A percentile compares a stretch with the other conserved stretches of the same genome.
phyloP scores from a whole-genome alignment of 139 green algal genomes.

The Chlamydomonas incerta region DNA sequence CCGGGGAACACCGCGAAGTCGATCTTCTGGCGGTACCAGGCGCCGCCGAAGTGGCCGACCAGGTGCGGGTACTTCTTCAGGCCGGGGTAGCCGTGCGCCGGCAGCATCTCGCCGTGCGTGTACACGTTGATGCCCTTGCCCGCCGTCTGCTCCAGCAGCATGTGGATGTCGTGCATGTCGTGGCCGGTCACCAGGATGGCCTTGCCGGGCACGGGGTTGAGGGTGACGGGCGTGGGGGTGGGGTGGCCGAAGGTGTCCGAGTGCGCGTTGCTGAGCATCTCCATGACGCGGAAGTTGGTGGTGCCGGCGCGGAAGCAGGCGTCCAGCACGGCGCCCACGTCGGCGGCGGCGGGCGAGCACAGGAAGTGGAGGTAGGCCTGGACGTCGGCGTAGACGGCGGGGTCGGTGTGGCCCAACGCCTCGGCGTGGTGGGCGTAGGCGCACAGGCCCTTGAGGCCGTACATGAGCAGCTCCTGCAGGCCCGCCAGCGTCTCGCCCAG shows the following conservation, averaged over 20 bases:
- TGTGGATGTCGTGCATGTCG: constrained; percentile 81
- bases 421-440: constrained; percentile 76
- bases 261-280: constrained; percentile 73
- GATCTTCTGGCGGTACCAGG: constrained; percentile 75
- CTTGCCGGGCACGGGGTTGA: constrained; percentile 73
- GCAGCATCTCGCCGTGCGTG: constrained; percentile 83
- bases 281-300: constrained; percentile 70
- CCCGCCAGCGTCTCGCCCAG: constrained; percentile 68
- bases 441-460: constrained; percentile 72
- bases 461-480: constrained; percentile 74
- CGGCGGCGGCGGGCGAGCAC: constrained; percentile 28
- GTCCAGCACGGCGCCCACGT: constrained; percentile 56
- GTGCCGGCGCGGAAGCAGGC: constrained; percentile 62
- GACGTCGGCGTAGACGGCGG: constrained; percentile 58
- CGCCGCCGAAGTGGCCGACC: constrained; percentile 72
- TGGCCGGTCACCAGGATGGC: constrained; percentile 81
- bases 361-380: constrained; percentile 54
- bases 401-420: constrained; percentile 53
- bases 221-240: constrained; percentile 66
- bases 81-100: constrained; percentile 78
- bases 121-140: constrained; percentile 83
- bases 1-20: constrained; percentile 76
- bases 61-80: constrained; percentile 74
- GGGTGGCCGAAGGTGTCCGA: constrained; percentile 70
- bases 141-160: constrained; percentile 75